Conservation (phyloP, 2,329 filamentous ascomycete species). For the Xylaria hypoxylon region DNA sequence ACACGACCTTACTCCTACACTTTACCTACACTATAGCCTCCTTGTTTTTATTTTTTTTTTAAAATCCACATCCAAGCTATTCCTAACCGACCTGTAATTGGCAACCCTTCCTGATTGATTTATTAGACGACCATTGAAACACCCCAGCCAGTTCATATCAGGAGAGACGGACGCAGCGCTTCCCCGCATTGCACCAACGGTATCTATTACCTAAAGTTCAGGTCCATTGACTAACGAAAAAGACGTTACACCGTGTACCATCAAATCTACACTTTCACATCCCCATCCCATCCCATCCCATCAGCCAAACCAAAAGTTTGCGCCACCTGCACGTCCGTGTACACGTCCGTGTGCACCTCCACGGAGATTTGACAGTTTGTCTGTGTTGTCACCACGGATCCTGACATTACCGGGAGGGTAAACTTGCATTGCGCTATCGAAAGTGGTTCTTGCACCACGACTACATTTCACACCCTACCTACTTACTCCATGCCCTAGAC, state of each 20-base stretch:
- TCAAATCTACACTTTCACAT: conserved; percentile 1
- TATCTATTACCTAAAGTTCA: conserved; percentile 61
- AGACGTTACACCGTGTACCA: conserved; percentile 43
- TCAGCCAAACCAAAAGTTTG: conserved; percentile 22
- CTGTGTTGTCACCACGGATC: conserved; percentile 31
- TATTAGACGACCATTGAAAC: conserved; percentile 17
- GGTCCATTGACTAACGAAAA: conserved; percentile 61
- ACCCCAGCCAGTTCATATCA: conserved; percentile 28
- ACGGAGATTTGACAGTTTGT: conserved; percentile 9
- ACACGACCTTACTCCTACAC: not conserved
- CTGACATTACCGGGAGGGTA: conserved; percentile 9
- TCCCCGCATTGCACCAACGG: conserved; percentile 57
- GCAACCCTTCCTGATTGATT: conserved; percentile 25
- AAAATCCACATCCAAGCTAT: conserved; percentile 10
- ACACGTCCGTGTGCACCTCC: conserved; percentile 17
- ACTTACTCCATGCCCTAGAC: no score
- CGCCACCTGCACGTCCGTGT: conserved; percentile 18
- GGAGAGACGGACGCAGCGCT: conserved; percentile 47
- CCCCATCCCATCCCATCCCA: not conserved
- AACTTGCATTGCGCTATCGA: conserved; percentile 46
- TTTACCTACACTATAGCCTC: not conserved
- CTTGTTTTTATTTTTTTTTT: conserved; percentile 31
- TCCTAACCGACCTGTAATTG: conserved; percentile 17
- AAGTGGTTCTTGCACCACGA: conserved; percentile 44
- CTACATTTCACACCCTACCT: conserved; percentile 2